Conservation (phyloP, 2,329 filamentous ascomycete species). For the Colletotrichum sp. region DNA sequence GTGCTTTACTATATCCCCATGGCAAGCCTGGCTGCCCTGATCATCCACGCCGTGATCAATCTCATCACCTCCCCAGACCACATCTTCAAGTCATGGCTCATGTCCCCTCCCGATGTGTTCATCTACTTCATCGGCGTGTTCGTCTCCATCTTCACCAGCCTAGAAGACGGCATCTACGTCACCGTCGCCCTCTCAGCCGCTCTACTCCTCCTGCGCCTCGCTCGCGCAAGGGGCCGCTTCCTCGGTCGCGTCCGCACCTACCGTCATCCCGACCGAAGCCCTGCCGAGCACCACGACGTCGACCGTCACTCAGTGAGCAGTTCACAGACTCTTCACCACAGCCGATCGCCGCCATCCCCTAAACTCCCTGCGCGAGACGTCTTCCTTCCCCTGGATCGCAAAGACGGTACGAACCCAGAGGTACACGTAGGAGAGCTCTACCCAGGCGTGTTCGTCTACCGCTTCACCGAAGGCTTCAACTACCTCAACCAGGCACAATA, state of each 20-base stretch:
- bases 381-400: conserved; percentile 53
- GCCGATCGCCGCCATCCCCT: neutral
- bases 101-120: conserved; percentile 74
- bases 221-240: conserved; percentile 50
- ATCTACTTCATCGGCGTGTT: conserved; percentile 79
- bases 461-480: conserved; percentile 61
- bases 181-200: conserved; percentile 47
- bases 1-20: conserved; percentile 84
- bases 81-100: conserved; percentile 78
- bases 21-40: conserved; percentile 74
- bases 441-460: conserved; percentile 61
- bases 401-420: conserved; percentile 56
- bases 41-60: conserved; percentile 83
- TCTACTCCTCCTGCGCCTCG: conserved; percentile 48
- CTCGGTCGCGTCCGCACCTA: conserved; percentile 39
- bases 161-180: conserved; percentile 56
- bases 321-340: conserved; percentile 15
- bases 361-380: conserved; percentile 26
- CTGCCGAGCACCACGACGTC: neutral
- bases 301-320: neutral
- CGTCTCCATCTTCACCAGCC: conserved; percentile 50
- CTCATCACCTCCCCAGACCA: conserved; percentile 75
- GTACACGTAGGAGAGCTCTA: conserved; percentile 50
- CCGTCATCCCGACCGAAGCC: conserved; percentile 19
- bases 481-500: conserved; percentile 59